phyloP scores from a whole-genome alignment of 1,284 basidiomycete species.

The Quambalaria eucalypti region DNA sequence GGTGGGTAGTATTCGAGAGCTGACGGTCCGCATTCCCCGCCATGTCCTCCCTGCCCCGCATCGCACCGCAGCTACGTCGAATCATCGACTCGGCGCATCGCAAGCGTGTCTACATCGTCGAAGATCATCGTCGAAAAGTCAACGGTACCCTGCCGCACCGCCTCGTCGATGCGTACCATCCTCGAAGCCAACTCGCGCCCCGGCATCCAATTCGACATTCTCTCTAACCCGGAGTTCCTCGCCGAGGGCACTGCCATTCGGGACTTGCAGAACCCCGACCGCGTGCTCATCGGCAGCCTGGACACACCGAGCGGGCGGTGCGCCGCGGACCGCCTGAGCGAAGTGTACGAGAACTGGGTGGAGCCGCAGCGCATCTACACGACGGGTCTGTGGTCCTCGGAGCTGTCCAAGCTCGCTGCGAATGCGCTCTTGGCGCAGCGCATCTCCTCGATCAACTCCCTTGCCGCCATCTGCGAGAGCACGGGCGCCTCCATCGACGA shows the following conservation, averaged over 20 bases:
- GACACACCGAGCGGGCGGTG: conserved; percentile 72
- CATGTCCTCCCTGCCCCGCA: neutral
- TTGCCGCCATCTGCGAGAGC: conserved; percentile 98
- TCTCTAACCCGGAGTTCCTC: conserved; percentile 98
- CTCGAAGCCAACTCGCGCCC: conserved; percentile 93
- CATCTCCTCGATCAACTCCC: conserved; percentile 94
- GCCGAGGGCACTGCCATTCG: conserved; percentile 92
- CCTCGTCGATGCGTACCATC: conserved; percentile 96
- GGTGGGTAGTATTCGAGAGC: neutral
- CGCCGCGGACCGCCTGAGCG: conserved; percentile 67
- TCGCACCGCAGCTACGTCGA: conserved; percentile 74
- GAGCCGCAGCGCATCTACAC: conserved; percentile 76
- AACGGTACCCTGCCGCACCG: conserved; percentile 94
- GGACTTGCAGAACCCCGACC: conserved; percentile 81
- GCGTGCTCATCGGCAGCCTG: conserved; percentile 92
- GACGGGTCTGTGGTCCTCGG: conserved; percentile 96
- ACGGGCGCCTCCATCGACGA: conserved; percentile 98
- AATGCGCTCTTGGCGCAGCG: conserved; percentile 94
- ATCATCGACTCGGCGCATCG: conserved; percentile 88
- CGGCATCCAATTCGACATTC: conserved; percentile 86
- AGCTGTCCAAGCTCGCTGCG: conserved; percentile 94
- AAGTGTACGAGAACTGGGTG: conserved; percentile 93
- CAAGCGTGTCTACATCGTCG: conserved; percentile 73
- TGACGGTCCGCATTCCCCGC: neutral
- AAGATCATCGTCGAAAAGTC: conserved; percentile 99